Base-by-base conservation (phyloP, 169 alveolate species). In the Cystoisospora suis region DNA sequence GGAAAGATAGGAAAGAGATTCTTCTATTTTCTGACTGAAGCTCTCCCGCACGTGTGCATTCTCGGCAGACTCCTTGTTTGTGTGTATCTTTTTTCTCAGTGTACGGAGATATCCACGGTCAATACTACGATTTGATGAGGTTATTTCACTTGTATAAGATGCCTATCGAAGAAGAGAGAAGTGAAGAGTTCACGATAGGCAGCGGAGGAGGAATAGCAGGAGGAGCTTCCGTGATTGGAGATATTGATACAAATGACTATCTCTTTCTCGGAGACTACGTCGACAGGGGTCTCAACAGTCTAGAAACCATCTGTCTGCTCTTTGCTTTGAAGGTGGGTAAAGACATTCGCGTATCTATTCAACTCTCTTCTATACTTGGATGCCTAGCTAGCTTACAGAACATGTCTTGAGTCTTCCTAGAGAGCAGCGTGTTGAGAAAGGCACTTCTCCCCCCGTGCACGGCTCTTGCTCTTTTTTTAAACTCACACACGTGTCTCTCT, bases 41-140 rank as follows among this genome's bases (percentile, higher is more conserved):
- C n/a, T n/a, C n/a, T n/a, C n/a, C n/a, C n/a, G n/a, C n/a, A n/a
- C n/a, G n/a, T n/a, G n/a, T n/a, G n/a, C n/a, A n/a, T n/a, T n/a
- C n/a, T n/a, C n/a, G n/a, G n/a, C n/a, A n/a, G n/a, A n/a, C n/a
- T n/a, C n/a, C n/a, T n/a, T n/a, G n/a, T n/a, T n/a, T n/a, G n/a
- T n/a, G n/a, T n/a, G n/a, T n/a, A n/a, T n/a, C n/a, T n/a, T n/a
- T n/a, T n/a, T 65, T n/a, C 15, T 1, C 80, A 81, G 88, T 99
- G 40, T 99, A 98, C 92, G 99, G 99, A 42, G 99, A 99, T 93
- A 98, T 99, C 89, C 99, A 99, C 94, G 99, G 99, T 4, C 99
- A 99, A 91, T 99, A 98, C 95, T 94, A 97, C 93, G 99, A 99
- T 94, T 94, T 98, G 80, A 99, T 98, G 99, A 96, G 99, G 86